Conservation (phyloP, 176 grass and related monocot genomes). For the Leersia perrieri region DNA sequence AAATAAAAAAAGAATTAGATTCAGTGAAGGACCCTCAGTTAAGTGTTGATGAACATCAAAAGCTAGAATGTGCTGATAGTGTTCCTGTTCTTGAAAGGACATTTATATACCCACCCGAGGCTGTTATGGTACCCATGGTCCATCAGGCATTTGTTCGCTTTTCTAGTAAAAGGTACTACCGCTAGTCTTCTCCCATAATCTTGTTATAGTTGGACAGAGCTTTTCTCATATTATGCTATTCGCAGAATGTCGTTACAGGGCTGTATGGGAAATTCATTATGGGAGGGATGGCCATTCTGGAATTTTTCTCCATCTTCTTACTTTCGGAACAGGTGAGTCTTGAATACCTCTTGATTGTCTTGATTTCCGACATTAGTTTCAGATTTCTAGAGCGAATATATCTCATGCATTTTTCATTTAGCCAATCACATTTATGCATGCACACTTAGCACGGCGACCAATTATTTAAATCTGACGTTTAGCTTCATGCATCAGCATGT, state of each 20-base stretch:
- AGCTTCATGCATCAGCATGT: not conserved
- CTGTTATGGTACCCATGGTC: constrained; percentile 86
- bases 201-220: constrained; percentile 1
- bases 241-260: constrained; percentile 73
- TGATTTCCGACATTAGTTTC: not conserved
- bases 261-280: constrained; percentile 56
- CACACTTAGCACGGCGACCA: not conserved
- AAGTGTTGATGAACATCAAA: constrained; percentile 34
- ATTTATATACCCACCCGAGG: constrained; percentile 91
- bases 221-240: constrained; percentile 42
- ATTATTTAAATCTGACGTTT: not conserved
- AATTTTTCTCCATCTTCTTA: constrained; percentile 83
- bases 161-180: constrained; percentile 74
- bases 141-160: constrained; percentile 86
- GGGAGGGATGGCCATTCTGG: constrained; percentile 92
- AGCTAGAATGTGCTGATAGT: constrained; percentile 48
- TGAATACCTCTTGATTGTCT: constrained; percentile 17
- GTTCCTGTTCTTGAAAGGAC: constrained; percentile 84
- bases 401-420: not conserved
- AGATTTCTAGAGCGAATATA: not conserved
- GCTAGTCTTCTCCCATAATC: constrained; percentile 26
- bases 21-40: constrained; percentile 41
- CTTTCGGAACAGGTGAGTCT: constrained; percentile 72
- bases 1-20: constrained; percentile 50
- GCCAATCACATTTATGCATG: not conserved